Conservation (phyloP, 352 stramenopile genomes). For the Phytophthora nicotianae region DNA sequence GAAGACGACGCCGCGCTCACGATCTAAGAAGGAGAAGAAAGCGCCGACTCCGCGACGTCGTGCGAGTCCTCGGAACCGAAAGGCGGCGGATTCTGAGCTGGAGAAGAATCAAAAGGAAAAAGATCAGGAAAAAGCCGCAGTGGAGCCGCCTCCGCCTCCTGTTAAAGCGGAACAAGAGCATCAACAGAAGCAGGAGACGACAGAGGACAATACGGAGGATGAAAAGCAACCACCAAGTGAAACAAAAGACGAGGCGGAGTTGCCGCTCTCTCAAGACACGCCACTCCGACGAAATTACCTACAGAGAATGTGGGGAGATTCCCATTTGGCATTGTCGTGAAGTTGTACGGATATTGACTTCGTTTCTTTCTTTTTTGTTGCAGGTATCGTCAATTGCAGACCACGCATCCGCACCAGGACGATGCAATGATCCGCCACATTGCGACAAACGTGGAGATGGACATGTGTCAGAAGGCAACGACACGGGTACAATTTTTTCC, state of each 20-base stretch:
- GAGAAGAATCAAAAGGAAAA: constrained; percentile 19
- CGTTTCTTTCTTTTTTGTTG: constrained; percentile 1
- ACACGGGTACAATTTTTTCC: constrained; percentile 38
- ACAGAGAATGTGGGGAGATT: constrained; percentile 35
- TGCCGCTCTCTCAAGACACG: constrained; percentile 26
- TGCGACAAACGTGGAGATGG: constrained; percentile 76
- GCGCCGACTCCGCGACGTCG: constrained; percentile 32
- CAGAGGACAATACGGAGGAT: constrained; percentile 4
- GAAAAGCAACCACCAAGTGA: constrained; percentile 1
- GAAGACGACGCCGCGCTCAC: constrained; percentile 22
- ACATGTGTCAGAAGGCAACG: constrained; percentile 51
- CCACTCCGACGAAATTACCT: constrained; percentile 34
- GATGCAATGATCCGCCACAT: constrained; percentile 53
- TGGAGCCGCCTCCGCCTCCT: background rate
- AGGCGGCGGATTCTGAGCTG: constrained; percentile 17
- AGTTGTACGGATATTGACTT: constrained; percentile 2
- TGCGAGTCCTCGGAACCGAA: constrained; percentile 27
- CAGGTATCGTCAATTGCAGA: constrained; percentile 73
- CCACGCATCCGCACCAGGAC: constrained; percentile 61
- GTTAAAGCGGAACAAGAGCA: constrained; percentile 8
- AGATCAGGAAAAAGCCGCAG: background rate
- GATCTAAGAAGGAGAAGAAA: constrained; percentile 35
- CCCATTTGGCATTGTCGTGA: constrained; percentile 2
- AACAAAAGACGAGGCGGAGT: constrained; percentile 8
- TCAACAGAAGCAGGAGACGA: background rate